These are phyloP conservation scores for Xylaria hypoxylon DNA, from an alignment of 2,329 filamentous ascomycete genomes.

Conservation along the genomic window DNA sequence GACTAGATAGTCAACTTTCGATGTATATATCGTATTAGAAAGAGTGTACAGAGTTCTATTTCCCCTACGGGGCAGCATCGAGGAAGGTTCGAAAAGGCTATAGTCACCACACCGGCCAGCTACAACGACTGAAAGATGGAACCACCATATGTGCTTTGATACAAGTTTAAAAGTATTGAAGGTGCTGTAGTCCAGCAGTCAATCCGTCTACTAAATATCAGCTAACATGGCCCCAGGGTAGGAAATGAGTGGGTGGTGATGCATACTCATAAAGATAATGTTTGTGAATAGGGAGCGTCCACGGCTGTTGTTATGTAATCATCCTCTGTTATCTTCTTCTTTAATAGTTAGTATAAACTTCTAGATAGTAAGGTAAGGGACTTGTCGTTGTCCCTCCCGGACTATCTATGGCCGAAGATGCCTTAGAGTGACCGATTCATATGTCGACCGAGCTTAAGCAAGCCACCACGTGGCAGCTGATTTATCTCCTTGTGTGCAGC, in stretches of 20 bases:
- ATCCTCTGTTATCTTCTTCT: not conserved
- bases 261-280: slow-evolving; percentile 3
- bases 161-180: not conserved
- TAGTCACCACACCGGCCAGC: not conserved
- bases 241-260: slow-evolving; percentile 1
- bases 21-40: not conserved
- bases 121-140: not conserved
- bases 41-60: not conserved
- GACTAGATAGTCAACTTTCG: not conserved
- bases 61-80: not conserved
- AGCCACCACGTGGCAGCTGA: not conserved
- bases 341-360: too few relatives aligned
- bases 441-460: not conserved
- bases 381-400: not conserved
- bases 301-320: not conserved
- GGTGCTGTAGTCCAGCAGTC: not conserved
- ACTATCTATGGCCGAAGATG: not conserved
- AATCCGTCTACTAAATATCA: too few relatives aligned
- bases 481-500: too few relatives aligned
- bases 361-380: too few relatives aligned
- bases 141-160: not conserved
- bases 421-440: not conserved
- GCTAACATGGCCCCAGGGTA: too few relatives aligned
- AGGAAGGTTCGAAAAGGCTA: not conserved
- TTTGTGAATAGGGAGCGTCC: not conserved